phyloP scores from a whole-genome alignment of 2,329 filamentous ascomycete genomes.

The Ophidiomyces ophidiicola region DNA sequence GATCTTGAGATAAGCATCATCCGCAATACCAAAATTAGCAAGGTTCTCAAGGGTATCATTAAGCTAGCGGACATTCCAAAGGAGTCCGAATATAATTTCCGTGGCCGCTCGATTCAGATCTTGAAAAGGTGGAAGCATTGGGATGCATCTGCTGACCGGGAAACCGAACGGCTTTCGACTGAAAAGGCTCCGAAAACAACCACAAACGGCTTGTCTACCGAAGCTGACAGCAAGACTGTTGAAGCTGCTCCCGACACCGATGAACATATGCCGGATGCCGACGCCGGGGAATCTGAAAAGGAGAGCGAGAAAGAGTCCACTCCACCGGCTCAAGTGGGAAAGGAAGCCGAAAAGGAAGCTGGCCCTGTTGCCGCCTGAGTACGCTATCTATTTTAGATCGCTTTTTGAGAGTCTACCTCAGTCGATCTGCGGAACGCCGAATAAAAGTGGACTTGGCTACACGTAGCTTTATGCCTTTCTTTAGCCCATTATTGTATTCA shows the following conservation, averaged over 20 bases:
- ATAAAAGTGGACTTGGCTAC: no score
- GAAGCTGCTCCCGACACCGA: slow-evolving; percentile 18
- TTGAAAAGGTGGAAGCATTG: slow-evolving; percentile 83
- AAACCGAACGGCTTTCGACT: slow-evolving; percentile 25
- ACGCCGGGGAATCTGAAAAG: slow-evolving; percentile 8
- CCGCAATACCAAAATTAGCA: slow-evolving; percentile 90
- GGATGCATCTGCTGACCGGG: slow-evolving; percentile 48
- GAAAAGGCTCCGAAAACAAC: slow-evolving; percentile 19
- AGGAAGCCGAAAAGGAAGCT: slow-evolving; percentile 5
- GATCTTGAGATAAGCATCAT: slow-evolving; percentile 86
- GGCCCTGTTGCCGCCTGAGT: slow-evolving; percentile 8
- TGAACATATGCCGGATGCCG: slow-evolving; percentile 14
- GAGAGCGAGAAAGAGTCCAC: slow-evolving; percentile 7
- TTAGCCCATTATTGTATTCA: no score
- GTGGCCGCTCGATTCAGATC: slow-evolving; percentile 63
- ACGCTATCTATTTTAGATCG: background rate
- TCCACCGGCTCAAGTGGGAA: background rate
- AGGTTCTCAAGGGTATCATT: slow-evolving; percentile 87
- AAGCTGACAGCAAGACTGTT: slow-evolving; percentile 20
- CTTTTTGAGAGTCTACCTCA: no score
- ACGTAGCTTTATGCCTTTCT: no score
- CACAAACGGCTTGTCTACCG: slow-evolving; percentile 30
- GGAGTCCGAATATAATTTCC: slow-evolving; percentile 83
- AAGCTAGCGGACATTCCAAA: slow-evolving; percentile 76
- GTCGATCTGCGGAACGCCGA: no score